phyloP scores from a whole-genome alignment of 495 filamentous ascomycete species.

The Apodospora peruviana region DNA sequence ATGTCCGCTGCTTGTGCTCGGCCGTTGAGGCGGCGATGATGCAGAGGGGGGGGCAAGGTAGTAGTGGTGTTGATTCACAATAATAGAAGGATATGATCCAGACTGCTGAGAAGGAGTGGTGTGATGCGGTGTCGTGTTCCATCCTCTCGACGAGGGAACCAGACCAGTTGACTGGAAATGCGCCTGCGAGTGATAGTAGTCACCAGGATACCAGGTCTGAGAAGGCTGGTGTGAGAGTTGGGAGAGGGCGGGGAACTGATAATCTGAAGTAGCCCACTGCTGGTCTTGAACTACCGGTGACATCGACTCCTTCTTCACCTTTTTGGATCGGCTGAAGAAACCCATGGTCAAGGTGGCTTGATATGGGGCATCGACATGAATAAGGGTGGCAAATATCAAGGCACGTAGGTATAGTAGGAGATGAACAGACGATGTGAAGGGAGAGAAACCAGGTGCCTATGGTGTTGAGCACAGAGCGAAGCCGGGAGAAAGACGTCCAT shows the following conservation, averaged over 20 bases:
- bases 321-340: conserved; percentile 41
- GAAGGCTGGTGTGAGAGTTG: conserved; percentile 3
- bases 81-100: conserved; percentile 29
- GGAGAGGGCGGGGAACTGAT: conserved; percentile 4
- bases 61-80: conserved; percentile 46
- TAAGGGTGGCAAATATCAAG: neutral
- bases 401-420: conserved; percentile 1
- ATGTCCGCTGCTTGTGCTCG: conserved; percentile 14
- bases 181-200: conserved; percentile 14
- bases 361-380: conserved; percentile 5
- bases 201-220: conserved; percentile 19
- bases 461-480: conserved; percentile 1
- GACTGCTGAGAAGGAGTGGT: conserved; percentile 23
- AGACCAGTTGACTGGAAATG: conserved; percentile 30
- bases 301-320: conserved; percentile 27
- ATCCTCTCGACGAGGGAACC: conserved; percentile 29
- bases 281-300: conserved; percentile 12
- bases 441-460: neutral
- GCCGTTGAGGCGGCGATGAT: conserved; percentile 13
- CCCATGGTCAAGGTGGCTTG: conserved; percentile 29
- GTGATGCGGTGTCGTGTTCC: conserved; percentile 15
- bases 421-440: neutral
- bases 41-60: conserved; percentile 30
- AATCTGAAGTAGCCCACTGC: conserved; percentile 6
- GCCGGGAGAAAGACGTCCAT: conserved; percentile 7